These are phyloP conservation scores for Dothidotthia symphoricarpi DNA, from an alignment of 2,329 filamentous ascomycete genomes.

Conservation along the genomic window DNA sequence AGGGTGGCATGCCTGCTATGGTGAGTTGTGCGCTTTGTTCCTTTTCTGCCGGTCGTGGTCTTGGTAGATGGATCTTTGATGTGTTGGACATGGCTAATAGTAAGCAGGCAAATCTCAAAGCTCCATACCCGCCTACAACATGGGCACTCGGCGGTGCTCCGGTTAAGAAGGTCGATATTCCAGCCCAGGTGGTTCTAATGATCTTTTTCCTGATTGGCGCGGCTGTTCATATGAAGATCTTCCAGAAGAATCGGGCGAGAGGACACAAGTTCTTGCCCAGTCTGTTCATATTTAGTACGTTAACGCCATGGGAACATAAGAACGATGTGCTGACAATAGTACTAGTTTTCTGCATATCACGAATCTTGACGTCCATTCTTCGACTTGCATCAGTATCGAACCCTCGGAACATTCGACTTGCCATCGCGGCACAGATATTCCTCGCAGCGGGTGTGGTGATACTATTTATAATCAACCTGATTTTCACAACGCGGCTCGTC, in stretches of 20 bases:
- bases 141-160: slow-evolving; percentile 42
- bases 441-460: slow-evolving; percentile 72
- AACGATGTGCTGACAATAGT: background rate
- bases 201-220: slow-evolving; percentile 44
- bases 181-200: slow-evolving; percentile 44
- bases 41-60: background rate
- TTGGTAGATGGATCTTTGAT: too few species aligned
- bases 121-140: slow-evolving; percentile 31
- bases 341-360: slow-evolving; percentile 46
- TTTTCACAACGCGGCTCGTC: slow-evolving; percentile 73
- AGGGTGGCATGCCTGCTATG: slow-evolving; percentile 13
- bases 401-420: slow-evolving; percentile 47
- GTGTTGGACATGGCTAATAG: slow-evolving; percentile 7
- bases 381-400: slow-evolving; percentile 35
- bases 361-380: slow-evolving; percentile 43
- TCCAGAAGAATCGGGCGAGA: slow-evolving; percentile 39
- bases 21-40: slow-evolving; percentile 5
- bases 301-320: background rate
- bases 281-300: slow-evolving; percentile 41
- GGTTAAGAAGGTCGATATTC: slow-evolving; percentile 41
- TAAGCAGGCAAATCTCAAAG: slow-evolving; percentile 15
- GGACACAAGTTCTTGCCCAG: slow-evolving; percentile 46
- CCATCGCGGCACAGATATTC: slow-evolving; percentile 64
- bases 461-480: slow-evolving; percentile 73
- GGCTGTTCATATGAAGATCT: slow-evolving; percentile 44